Evolutionary conservation across 805 yeast genomes (phyloP).

Genomic region (Ogataea pini): DNA sequence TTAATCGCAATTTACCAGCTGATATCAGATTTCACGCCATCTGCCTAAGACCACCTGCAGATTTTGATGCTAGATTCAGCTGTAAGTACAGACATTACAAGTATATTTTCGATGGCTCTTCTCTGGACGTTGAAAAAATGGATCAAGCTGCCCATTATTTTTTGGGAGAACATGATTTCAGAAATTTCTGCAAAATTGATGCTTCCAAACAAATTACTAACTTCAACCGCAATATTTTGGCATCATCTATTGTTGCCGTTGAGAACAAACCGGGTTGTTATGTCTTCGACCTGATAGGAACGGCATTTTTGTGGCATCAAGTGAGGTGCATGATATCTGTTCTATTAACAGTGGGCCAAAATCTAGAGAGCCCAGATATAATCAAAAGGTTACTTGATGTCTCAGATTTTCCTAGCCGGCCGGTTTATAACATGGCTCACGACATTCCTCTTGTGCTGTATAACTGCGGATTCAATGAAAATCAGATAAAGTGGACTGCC

Average conservation of each 20-base stretch:
- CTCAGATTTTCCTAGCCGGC: conserved; percentile 59
- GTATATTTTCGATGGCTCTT: conserved; percentile 65
- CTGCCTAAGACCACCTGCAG: conserved; percentile 77
- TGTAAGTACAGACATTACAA: conserved; percentile 85
- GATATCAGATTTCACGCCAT: conserved; percentile 84
- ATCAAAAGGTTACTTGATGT: conserved; percentile 61
- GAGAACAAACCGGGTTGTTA: conserved; percentile 42
- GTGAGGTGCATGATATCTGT: conserved; percentile 94
- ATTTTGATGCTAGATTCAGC: conserved; percentile 90
- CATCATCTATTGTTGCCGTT: conserved; percentile 28
- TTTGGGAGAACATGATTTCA: conserved; percentile 82
- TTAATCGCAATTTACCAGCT: conserved; percentile 76
- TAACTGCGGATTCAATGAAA: conserved; percentile 70
- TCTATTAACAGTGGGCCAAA: conserved; percentile 78
- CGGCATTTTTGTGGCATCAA: conserved; percentile 97
- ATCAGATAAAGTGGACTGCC: conserved; percentile 64
- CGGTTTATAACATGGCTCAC: conserved; percentile 84
- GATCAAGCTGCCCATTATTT: conserved; percentile 59
- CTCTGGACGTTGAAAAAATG: conserved; percentile 69
- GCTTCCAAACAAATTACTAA: conserved; percentile 90
- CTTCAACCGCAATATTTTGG: conserved; percentile 62
- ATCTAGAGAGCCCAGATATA: conserved; percentile 59
- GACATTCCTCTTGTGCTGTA: conserved; percentile 85
- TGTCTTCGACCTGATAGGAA: conserved; percentile 77
- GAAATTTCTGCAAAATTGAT: conserved; percentile 93